Evolutionary conservation across 2,329 filamentous ascomycete species (phyloP), one percentile per base, ranked within the genome.

Genomic region (Fusarium lateritium): DNA sequence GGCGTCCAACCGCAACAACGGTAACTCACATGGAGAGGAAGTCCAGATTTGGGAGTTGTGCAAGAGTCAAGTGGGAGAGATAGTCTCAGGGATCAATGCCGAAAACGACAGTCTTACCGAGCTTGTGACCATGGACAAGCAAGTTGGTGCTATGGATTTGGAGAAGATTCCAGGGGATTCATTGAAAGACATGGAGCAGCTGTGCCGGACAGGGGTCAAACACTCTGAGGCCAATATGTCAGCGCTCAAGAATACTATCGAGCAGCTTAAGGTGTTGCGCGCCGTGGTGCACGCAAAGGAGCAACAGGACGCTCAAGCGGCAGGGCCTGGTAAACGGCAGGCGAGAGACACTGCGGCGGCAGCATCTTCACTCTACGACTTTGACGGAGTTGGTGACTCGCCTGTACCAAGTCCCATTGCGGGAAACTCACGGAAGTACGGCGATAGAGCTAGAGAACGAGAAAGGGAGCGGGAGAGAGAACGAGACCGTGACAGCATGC

Each of bases 221-320:
- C 69, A 75, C 50, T 79, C 80, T 7, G 82, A 83, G 44, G 75
- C 76, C 54, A 82, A 80, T 57, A 76, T 79, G 38, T 64, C 70
- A 28, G 73, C 75, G 28, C 78, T 83, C 60, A 79, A 80, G 59
- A 71, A 70, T 42, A 72, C 80, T 17, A 79, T 79, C n/a, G 82
- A 83, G 60, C 79, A 82, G 70, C 77, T 84, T 4, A 81, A 80
- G 66, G 77, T 84, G 24, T 67, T 84, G 43, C 77, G 79, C 33
- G 82, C 80, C 17, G 79, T 84, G 6, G 77, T 82, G 40, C 78
- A 81, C 17, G 81, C 81, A 11, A 83, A 83, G 70, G 82, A 83
- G 65, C 78, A 80, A 59, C 73, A 77, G 19, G 79, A 80, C n/a
- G 75, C 72, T 4, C 73, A 75, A 45, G 63, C 77, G 4, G 72